These are phyloP conservation scores for Cnidoscolus chayamansa DNA, from an alignment of 441 rosid genomes.

Conservation along the genomic window DNA sequence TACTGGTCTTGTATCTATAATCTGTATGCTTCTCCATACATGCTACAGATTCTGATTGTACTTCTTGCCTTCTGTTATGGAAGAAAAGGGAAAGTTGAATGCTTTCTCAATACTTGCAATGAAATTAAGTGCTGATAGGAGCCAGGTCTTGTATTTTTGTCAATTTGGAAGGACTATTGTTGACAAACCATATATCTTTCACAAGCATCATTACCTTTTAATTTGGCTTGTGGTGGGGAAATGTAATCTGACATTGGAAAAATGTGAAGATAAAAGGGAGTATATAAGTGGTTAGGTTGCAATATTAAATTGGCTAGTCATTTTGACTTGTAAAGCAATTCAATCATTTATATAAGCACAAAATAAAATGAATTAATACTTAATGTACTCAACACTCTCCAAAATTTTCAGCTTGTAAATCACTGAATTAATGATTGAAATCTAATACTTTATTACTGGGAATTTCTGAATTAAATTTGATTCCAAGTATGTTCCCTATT, in stretches of 20 bases:
- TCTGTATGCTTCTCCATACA: background rate
- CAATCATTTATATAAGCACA: too few relatives aligned
- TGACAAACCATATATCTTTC: background rate
- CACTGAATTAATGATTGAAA: slow-evolving; percentile 20
- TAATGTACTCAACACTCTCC: too few relatives aligned
- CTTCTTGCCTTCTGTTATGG: background rate
- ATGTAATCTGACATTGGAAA: too few relatives aligned
- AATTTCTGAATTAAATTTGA: slow-evolving; percentile 26
- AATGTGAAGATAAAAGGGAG: too few relatives aligned
- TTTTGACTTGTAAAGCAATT: too few relatives aligned
- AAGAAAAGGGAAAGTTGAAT: background rate
- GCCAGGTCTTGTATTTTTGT: background rate
- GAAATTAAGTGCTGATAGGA: background rate
- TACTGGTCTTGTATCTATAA: background rate
- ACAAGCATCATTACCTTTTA: background rate
- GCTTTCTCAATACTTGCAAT: background rate
- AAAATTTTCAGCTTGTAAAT: background rate
- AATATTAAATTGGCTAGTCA: too few relatives aligned
- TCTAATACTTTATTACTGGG: slow-evolving; percentile 24
- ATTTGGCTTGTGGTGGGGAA: background rate
- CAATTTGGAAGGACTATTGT: background rate
- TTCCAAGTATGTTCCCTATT: slow-evolving; percentile 27
- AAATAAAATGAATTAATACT: too few relatives aligned
- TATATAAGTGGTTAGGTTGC: too few relatives aligned
- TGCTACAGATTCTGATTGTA: background rate